Base-by-base conservation (phyloP, 768 basidiomycete species). In the Termitomyces sp. region DNA sequence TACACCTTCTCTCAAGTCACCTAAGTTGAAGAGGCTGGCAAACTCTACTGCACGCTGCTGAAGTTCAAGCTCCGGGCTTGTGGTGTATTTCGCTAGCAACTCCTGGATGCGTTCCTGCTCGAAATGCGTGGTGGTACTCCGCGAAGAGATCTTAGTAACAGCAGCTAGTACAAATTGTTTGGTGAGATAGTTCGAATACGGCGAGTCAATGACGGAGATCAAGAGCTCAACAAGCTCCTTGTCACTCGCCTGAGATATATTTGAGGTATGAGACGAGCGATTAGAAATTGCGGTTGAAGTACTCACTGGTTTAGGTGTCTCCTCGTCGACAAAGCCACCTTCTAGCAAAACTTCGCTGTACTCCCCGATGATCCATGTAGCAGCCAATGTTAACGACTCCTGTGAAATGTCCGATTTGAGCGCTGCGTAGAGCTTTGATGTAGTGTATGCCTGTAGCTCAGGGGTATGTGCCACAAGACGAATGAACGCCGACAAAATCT, bases 1-100 rank as follows among this genome's bases (percentile, higher is more conserved):
- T 1, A 99, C 94, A 42, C 96, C 97, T 8, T 82, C 80, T 61
- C 85, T 81, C 25, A 91, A 76, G n/a, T 91, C 86, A 5, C 88
- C 88, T 8, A 93, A 75, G 34, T 81, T 85, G 71, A 93, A 94
- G 66, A 99, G 72, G 67, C 85, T 90, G 1, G 90, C 92, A 73
- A 95, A 98, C 73, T 99, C 97, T 14, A 98, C 93, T 0, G 95
- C 91, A 47, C 97, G 86, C 70, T 98, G 97, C 72, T 98, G 97
- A 42, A 97, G 78, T 73, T 99, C 97, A 17, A 99, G 79, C 70
- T 98, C 96, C 0, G 91, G 89, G 68, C 88, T 96, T 1, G 90
- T 89, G 15, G 92, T 88, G 70, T 91, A 96, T 37, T 83, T 81
- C n/a, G 87, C 81, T 14, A 99, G 80, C 3, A 96, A 74, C 48